Conservation (phyloP, 2,329 filamentous ascomycete genomes). For the Microdochium paspali region DNA sequence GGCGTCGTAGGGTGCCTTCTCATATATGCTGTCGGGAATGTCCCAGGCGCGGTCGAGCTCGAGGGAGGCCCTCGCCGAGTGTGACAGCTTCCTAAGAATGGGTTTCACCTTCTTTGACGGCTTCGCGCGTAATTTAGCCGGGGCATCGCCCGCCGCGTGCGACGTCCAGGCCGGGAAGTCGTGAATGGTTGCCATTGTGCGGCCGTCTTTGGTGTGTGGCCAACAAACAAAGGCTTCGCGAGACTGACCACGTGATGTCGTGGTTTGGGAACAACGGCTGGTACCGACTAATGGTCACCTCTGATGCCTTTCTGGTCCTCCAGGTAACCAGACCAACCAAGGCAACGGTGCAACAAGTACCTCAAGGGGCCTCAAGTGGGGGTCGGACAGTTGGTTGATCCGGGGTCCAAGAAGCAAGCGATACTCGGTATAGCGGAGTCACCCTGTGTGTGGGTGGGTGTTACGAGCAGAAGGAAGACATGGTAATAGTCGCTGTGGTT, state of each 20-base stretch:
- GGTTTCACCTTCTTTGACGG: conserved; percentile 38
- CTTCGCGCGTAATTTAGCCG: conserved; percentile 36
- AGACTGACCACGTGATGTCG: no score
- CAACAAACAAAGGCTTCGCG: not conserved
- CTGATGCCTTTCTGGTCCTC: no score
- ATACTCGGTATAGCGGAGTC: not conserved
- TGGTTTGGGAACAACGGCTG: not conserved
- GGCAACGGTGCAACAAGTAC: no score
- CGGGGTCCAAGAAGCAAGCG: not conserved
- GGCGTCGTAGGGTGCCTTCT: conserved; percentile 17
- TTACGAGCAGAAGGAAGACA: not conserved
- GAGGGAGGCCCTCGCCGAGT: conserved; percentile 53
- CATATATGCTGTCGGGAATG: conserved; percentile 34
- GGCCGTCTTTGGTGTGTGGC: not conserved
- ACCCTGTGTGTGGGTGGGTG: not conserved
- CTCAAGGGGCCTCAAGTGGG: no score
- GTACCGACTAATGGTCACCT: no score
- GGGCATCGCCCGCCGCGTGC: conserved; percentile 17
- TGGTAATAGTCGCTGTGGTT: no score
- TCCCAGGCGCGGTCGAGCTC: conserved; percentile 53
- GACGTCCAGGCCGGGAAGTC: conserved; percentile 17
- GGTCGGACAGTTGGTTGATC: no score
- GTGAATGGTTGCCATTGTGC: conserved; percentile 26
- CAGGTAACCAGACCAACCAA: no score
- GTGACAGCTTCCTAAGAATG: conserved; percentile 49